These are phyloP conservation scores for Pelargonium australe DNA, from an alignment of 441 rosid genomes.

Conservation along the genomic window DNA sequence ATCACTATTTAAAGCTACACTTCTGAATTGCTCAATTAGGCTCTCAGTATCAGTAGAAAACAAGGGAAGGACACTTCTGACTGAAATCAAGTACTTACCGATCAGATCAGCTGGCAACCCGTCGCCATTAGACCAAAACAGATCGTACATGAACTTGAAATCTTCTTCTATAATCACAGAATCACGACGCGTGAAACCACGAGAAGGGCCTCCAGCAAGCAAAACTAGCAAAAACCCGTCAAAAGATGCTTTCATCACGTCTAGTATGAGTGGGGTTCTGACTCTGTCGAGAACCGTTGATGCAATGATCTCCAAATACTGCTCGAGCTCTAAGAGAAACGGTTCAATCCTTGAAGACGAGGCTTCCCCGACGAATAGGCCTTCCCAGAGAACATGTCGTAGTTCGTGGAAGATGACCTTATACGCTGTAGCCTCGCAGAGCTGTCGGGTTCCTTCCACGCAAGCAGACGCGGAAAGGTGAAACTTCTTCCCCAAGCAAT, in stretches of 20 bases:
- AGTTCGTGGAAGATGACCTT: conserved; percentile 49
- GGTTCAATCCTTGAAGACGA: conserved; percentile 75
- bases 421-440: conserved; percentile 49
- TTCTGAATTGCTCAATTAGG: conserved; percentile 47
- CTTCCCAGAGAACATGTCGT: conserved; percentile 52
- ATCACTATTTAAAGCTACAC: conserved; percentile 32
- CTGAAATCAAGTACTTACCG: conserved; percentile 41
- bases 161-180: conserved; percentile 48
- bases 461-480: conserved; percentile 43
- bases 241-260: conserved; percentile 65
- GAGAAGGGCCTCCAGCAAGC: conserved; percentile 67
- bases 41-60: conserved; percentile 39
- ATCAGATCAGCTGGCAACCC: conserved; percentile 63
- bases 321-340: conserved; percentile 63
- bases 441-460: conserved; percentile 48
- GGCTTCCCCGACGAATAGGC: conserved; percentile 57
- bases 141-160: conserved; percentile 48
- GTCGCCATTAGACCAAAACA: conserved; percentile 78
- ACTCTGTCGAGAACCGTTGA: conserved; percentile 53
- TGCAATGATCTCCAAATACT: conserved; percentile 49
- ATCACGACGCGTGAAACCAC: conserved; percentile 48
- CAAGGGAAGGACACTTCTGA: conserved; percentile 46
- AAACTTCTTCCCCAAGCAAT: conserved; percentile 34
- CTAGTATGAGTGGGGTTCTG: conserved; percentile 50
- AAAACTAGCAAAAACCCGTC: conserved; percentile 58